Conservation (phyloP, 352 stramenopile species). For the Globisporangium spiculum region DNA sequence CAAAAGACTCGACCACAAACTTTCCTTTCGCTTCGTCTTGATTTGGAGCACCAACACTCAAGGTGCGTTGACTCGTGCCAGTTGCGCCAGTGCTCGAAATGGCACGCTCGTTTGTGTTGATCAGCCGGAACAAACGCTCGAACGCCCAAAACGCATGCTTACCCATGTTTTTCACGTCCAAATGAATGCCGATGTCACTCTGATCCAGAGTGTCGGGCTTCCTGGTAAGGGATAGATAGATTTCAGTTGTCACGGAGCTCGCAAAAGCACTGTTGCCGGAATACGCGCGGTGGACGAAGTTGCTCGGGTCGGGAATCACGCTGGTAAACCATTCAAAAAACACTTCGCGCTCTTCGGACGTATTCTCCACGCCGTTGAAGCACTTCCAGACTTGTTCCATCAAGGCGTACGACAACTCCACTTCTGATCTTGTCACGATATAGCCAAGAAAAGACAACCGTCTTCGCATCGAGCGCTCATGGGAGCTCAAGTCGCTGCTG, state of each 20-base stretch:
- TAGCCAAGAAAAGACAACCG: constrained; percentile 75
- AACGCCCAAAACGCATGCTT: constrained; percentile 56
- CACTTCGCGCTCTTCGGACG: constrained; percentile 35
- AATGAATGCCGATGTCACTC: constrained; percentile 24
- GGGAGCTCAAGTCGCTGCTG: constrained; percentile 1
- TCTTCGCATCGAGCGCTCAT: constrained; percentile 28
- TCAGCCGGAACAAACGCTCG: constrained; percentile 59
- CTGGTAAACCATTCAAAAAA: constrained; percentile 78
- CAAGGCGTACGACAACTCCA: constrained; percentile 63
- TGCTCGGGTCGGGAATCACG: constrained; percentile 64
- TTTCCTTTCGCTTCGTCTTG: constrained; percentile 20
- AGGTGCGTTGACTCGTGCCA: constrained; percentile 8
- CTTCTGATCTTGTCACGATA: constrained; percentile 66
- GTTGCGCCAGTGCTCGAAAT: constrained; percentile 31
- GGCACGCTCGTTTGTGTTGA: constrained; percentile 47
- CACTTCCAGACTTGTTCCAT: constrained; percentile 60
- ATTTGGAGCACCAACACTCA: constrained; percentile 1
- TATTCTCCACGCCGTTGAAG: constrained; percentile 38
- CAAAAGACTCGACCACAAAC: constrained; percentile 59
- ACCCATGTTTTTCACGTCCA: constrained; percentile 50
- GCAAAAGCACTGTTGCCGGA: constrained; percentile 59
- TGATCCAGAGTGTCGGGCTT: constrained; percentile 15
- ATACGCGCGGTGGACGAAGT: constrained; percentile 70
- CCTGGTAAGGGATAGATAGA: constrained; percentile 46
- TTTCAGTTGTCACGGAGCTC: constrained; percentile 41